A percentile compares a stretch with the other conserved stretches of the same genome.
phyloP scores from a whole-genome alignment of 805 yeast genomes.

The Yamadazyma paraphyllophila region DNA sequence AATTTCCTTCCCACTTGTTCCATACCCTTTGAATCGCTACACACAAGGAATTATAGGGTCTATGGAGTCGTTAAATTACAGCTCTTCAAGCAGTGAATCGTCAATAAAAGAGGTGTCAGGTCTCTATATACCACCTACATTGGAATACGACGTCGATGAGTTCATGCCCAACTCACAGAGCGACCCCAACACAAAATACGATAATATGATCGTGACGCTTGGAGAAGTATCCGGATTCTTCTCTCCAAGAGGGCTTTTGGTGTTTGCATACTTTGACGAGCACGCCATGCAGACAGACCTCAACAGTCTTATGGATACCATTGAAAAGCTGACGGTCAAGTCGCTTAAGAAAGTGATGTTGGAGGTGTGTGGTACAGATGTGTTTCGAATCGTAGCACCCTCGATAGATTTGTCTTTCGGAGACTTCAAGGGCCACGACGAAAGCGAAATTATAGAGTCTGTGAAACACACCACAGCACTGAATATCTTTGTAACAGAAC shows the following conservation, averaged over 20 bases:
- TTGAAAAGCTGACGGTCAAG: constrained; percentile 60
- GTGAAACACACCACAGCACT: constrained; percentile 19
- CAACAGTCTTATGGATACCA: constrained; percentile 55
- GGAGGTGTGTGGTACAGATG: constrained; percentile 35
- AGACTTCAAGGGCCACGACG: constrained; percentile 21
- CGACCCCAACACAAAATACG: constrained; percentile 47
- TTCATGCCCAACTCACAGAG: constrained; percentile 28
- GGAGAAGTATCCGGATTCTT: constrained; percentile 48
- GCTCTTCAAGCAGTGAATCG: not conserved
- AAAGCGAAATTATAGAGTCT: constrained; percentile 21
- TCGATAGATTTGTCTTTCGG: constrained; percentile 39
- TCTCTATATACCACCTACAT: constrained; percentile 20
- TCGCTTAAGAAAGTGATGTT: constrained; percentile 35
- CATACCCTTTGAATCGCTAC: constrained; percentile 52
- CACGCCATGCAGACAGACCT: constrained; percentile 38
- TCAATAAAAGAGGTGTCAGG: not conserved
- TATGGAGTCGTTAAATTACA: constrained; percentile 13
- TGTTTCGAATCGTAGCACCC: constrained; percentile 50
- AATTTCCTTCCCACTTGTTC: constrained; percentile 59
- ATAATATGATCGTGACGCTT: constrained; percentile 53
- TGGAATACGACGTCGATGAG: constrained; percentile 28
- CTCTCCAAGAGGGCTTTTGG: constrained; percentile 44
- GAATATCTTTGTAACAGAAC: constrained; percentile 31
- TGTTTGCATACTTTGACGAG: constrained; percentile 36
- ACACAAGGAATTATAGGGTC: constrained; percentile 7